Evolutionary conservation across 306 rosid genomes (phyloP).

Genomic region (Prunus armeniaca): DNA sequence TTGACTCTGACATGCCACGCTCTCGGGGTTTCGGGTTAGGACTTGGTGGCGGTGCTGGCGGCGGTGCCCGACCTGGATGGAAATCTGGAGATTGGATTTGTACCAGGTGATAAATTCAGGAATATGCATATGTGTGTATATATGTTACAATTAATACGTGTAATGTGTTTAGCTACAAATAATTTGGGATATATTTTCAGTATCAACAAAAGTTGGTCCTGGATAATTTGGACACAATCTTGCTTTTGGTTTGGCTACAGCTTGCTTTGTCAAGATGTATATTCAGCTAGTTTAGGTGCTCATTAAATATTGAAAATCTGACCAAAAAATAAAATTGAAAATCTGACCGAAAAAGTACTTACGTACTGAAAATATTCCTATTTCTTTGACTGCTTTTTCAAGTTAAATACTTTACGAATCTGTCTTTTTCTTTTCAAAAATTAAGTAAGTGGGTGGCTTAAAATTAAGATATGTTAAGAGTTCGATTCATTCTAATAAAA

Average conservation of each 20-base stretch:
- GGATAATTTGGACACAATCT: background rate
- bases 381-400: constrained; percentile 50
- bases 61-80: constrained; percentile 72
- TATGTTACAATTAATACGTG: no score
- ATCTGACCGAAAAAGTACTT: background rate
- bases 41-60: constrained; percentile 21
- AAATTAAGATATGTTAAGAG: no score
- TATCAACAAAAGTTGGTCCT: background rate
- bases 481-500: no score
- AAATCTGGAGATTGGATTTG: constrained; percentile 99
- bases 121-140: background rate
- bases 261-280: background rate
- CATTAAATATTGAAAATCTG: constrained; percentile 8
- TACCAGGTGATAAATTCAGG: constrained; percentile 45
- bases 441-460: no score
- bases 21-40: constrained; percentile 40
- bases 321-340: background rate
- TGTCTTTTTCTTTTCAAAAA: background rate
- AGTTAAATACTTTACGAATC: constrained; percentile 21
- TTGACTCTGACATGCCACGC: constrained; percentile 45
- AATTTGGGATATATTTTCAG: background rate
- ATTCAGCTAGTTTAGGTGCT: constrained; percentile 4
- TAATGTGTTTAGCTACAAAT: no score
- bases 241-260: background rate
- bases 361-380: background rate